Conservation (phyloP, 495 filamentous ascomycete species). For the Chaetomidium leptoderma region DNA sequence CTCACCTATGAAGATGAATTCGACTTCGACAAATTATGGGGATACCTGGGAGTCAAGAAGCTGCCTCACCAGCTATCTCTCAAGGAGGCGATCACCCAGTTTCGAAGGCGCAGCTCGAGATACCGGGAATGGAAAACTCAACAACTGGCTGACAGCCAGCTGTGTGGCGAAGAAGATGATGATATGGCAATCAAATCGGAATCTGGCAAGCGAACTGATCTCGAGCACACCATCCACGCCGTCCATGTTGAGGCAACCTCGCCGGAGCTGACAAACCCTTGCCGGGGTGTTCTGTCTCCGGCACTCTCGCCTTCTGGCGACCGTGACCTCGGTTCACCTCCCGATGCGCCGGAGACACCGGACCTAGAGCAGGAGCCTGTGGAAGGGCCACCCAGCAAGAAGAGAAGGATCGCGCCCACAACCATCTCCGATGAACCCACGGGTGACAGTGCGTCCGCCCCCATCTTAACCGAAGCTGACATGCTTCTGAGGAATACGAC, state of each 20-base stretch:
- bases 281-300: constrained; percentile 10
- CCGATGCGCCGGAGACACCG: not conserved
- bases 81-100: constrained; percentile 26
- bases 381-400: constrained; percentile 32
- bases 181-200: constrained; percentile 8
- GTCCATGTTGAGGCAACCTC: not conserved
- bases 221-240: not conserved
- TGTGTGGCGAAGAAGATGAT: not conserved
- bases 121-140: constrained; percentile 31
- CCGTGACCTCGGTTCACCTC: not conserved
- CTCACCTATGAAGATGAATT: constrained; percentile 41
- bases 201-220: constrained; percentile 1
- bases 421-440: constrained; percentile 34
- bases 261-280: not conserved
- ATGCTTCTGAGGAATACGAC: constrained; percentile 14
- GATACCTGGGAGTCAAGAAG: constrained; percentile 31
- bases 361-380: not conserved
- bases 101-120: constrained; percentile 30
- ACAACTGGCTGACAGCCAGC: not conserved
- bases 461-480: constrained; percentile 42
- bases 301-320: constrained; percentile 4
- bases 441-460: constrained; percentile 3
- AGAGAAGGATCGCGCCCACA: constrained; percentile 39
- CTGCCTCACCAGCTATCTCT: constrained; percentile 35
- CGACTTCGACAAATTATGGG: constrained; percentile 24